A percentile compares a stretch with the other conserved stretches of the same genome.
Conservation (phyloP, 2,329 filamentous ascomycete species). For the Xylaria multiplex region DNA sequence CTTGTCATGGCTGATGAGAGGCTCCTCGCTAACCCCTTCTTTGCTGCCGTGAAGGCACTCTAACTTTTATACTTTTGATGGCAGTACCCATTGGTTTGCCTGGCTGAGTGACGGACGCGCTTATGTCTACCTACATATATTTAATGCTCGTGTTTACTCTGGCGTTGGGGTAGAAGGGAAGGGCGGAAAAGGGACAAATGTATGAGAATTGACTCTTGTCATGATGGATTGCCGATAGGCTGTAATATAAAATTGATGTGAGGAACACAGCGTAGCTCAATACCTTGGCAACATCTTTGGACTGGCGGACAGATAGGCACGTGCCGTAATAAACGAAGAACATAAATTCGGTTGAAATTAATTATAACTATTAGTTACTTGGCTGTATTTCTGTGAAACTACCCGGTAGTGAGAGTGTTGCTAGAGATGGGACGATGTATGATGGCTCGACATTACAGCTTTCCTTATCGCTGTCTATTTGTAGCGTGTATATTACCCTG, state of each 20-base stretch:
- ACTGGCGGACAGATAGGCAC: background rate
- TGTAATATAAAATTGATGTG: conserved; percentile 21
- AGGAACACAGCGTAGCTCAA: conserved; percentile 2
- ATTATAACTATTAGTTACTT: background rate
- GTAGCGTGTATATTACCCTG: no score
- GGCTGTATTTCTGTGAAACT: background rate
- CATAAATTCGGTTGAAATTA: background rate
- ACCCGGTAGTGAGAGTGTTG: background rate
- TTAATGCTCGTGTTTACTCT: conserved; percentile 4
- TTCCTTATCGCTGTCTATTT: no score
- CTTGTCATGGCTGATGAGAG: conserved; percentile 79
- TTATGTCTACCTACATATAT: background rate
- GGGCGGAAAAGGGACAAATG: background rate
- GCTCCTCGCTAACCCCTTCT: conserved; percentile 73
- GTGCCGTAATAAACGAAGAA: conserved; percentile 2
- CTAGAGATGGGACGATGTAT: background rate
- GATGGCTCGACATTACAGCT: no score
- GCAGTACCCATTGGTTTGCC: no score
- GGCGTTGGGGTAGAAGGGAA: conserved; percentile 9
- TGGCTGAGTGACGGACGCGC: background rate
- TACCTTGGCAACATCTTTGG: background rate
- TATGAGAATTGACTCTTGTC: background rate
- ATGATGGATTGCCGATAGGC: background rate
- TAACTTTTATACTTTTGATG: conserved; percentile 45
- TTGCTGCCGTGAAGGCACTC: conserved; percentile 69